Base-by-base conservation (phyloP, 495 filamentous ascomycete genomes). In the Astrothelium macrocarpum region DNA sequence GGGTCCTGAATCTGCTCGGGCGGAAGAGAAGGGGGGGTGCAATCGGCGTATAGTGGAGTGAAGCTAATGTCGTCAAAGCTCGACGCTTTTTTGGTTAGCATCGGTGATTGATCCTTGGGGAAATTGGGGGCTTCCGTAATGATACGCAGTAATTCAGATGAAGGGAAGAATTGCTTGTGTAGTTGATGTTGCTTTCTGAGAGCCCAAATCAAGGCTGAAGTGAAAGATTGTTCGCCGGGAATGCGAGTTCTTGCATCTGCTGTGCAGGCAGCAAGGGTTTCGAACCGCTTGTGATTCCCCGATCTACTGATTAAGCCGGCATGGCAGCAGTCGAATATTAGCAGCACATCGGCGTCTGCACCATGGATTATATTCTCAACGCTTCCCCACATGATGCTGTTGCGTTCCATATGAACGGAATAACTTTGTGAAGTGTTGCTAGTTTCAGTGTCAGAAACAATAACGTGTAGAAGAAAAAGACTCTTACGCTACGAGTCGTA, bases 311-410 rank as follows among this genome's bases (percentile, higher is more conserved):
- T 5, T 11, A 34, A 18, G 18, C 59, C 59, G 31, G 59, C 59
- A 36, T 34, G 26, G 23, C 59, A 60, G 25, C 59, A 60, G n/a
- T 60, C 67, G 58, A 69, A 69, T 2, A 69, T 69, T 5, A 64
- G 36, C 14, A 69, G 31, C 1, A 69, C 53, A 39, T 69, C 67
- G 1, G 53, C 58, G 16, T 59, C 31, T 1, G 65, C 42, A 18
- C 16, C 32, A 1, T 25, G n/a, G 18, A 60, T 34, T 26, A n/a
- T 26, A 2, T n/a, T 60, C 36, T 60, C 59, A 3, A 23, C 56
- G 4, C 14, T 5, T 11, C 29, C 25, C 56, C 56, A 60, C 32
- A 60, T 36, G 59, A 60, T n/a, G 18, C 2, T 34, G 23, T 60
- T 60, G 3, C 59, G 59, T 2, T 36, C 59, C 14, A 4, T 43